Evolutionary conservation across 441 rosid species (phyloP).

Genomic region (Syzygium malaccense): DNA sequence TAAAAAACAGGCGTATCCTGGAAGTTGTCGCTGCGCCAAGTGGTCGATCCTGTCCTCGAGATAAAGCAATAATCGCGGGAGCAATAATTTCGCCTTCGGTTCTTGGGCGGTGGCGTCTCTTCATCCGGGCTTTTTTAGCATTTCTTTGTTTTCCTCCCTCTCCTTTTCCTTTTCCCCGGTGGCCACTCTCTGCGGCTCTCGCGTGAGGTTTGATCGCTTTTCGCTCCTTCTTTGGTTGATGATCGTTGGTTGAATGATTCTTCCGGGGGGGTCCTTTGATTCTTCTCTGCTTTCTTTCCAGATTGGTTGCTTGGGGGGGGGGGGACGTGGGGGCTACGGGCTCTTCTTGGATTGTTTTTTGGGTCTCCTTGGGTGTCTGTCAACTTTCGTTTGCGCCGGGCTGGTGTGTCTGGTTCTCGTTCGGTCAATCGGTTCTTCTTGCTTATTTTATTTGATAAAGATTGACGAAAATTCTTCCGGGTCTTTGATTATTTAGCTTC

Average conservation of each 20-base stretch:
- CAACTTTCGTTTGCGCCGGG: background rate
- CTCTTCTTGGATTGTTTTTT: background rate
- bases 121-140: background rate
- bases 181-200: conserved; percentile 2
- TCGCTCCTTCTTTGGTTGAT: background rate
- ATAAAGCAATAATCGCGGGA: background rate
- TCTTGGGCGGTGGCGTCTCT: background rate
- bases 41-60: background rate
- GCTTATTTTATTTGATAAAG: background rate
- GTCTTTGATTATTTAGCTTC: background rate
- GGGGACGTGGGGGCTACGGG: background rate
- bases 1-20: background rate
- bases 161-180: background rate
- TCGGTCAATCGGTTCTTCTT: background rate
- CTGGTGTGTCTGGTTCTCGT: background rate
- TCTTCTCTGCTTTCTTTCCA: background rate
- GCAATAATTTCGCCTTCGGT: background rate
- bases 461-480: background rate
- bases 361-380: background rate
- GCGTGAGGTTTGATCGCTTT: background rate
- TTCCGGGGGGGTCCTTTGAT: background rate
- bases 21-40: background rate
- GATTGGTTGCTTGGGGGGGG: too few species aligned
- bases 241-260: background rate
- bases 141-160: background rate